Base-by-base conservation (phyloP, 805 yeast genomes). In the Starmerella apis region DNA sequence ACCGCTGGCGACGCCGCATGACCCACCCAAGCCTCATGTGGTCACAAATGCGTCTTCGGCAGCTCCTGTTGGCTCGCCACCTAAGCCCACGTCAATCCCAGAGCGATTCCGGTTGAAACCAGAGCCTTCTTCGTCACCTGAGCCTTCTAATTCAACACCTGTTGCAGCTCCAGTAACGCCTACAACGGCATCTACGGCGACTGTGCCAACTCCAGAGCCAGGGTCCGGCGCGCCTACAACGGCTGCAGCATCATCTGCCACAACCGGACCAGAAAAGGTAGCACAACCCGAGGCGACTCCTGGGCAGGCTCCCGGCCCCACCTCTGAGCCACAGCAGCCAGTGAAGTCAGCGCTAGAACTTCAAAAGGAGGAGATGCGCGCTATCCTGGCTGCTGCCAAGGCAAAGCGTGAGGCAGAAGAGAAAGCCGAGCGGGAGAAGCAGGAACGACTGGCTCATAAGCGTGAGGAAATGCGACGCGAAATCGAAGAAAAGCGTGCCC, bases 291-390 rank as follows among this genome's bases (percentile, higher is more conserved):
- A 27, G 14, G 25, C 23, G 6, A n/a, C n/a, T n/a, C n/a, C n/a
- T n/a, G n/a, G n/a, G n/a, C n/a, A n/a, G n/a, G n/a, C n/a, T n/a
- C 42, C 13, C 13, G 22, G 42, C 13, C 11, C 42, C 25, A 18
- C 25, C 20, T 13, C 27, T 8, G 28, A 20, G 37, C 46, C 46
- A 4, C 37, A 28, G 2, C 28, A 20, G 46, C n/a, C 32, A 23
- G 16, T 16, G 33, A 43, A 56, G 36, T 53, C 52, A 23, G 22
- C 47, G 18, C 41, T 49, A 16, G 57, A 58, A 28, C 60, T 60
- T 48, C 71, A 68, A 55, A 60, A 64, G 44, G 62, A 59, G 39
- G 51, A 54, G 22, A 68, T 68, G 72, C 52, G 55, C 22, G 53
- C 53, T 22, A 60, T 65, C 5, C 53, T 63, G 9, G 69, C 64